These are phyloP conservation scores for Citrus unshiu DNA, from an alignment of 345 rosid species.

Conservation along the genomic window DNA sequence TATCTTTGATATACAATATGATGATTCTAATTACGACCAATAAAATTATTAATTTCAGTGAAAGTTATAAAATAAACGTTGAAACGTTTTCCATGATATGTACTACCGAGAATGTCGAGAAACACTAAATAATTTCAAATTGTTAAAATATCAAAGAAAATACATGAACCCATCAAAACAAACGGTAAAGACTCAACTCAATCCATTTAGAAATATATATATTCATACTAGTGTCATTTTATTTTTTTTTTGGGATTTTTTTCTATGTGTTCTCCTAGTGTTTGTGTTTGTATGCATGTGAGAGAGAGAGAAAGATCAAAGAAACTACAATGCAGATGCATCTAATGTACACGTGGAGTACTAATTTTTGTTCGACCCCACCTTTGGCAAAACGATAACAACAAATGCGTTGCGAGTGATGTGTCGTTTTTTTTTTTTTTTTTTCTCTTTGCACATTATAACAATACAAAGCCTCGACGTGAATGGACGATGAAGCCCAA, in stretches of 20 bases:
- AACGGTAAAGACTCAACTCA: not conserved
- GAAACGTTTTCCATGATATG: too few species aligned
- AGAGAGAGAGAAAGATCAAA: not conserved
- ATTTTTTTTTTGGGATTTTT: too few species aligned
- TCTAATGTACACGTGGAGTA: not conserved
- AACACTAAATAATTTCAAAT: too few species aligned
- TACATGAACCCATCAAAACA: not conserved
- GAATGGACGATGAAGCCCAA: not conserved
- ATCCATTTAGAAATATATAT: not conserved
- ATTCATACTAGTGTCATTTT: too few species aligned
- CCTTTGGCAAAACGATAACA: not conserved
- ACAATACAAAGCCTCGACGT: not conserved
- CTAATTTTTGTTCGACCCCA: not conserved
- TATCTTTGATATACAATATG: too few species aligned
- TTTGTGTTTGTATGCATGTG: not conserved
- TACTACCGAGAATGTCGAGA: accelerated
- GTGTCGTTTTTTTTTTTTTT: not conserved
- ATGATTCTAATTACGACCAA: too few species aligned
- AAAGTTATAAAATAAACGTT: too few species aligned
- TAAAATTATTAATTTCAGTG: too few species aligned
- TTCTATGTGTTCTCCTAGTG: not conserved
- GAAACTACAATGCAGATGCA: not conserved
- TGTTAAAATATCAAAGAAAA: too few species aligned
- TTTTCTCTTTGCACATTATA: too few species aligned
- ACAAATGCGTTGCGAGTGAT: not conserved